Base-by-base conservation (phyloP, 2,329 filamentous ascomycete species). In the Apiospora saccharicola region DNA sequence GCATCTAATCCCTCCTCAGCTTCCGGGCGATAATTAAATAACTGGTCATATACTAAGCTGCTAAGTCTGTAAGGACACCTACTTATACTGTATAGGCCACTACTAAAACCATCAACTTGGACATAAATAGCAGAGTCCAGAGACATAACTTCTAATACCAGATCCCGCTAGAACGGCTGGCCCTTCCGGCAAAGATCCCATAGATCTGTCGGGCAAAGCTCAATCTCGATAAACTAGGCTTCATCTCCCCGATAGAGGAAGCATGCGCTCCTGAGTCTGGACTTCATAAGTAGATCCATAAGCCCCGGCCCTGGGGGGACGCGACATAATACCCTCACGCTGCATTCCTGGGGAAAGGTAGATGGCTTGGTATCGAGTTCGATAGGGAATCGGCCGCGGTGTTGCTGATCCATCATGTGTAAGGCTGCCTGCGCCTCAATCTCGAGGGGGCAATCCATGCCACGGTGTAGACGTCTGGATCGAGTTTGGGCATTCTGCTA, bases 371-470 rank as follows among this genome's bases (percentile, higher is more conserved):
- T 51, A 26, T 24, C n/a, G 49, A 51, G 49, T 51, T 51, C 8
- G 10, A 51, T 57, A 0, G 77, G 71, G 72, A 84, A 85, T 1
- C 71, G 70, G 5, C 82, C 82, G 0, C n/a, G 0, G 47, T 84
- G 81, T 26, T 57, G 51, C 0, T 80, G 71, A 19, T 84, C 81
- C 24, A 84, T 72, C 76, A 84, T 76, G 43, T 76, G 73, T 26
- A 79, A 69, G 13, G 83, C 83, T 43, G 81, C 81, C 47, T 68
- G 74, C 7, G 80, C 81, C 73, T 85, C 81, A 10, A 84, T 82
- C 30, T 80, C 76, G 0, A 83, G 77, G 0, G 82, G 0, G 82
- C 80, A 37, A 85, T 79, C 82, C 81, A 84, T 71, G 76, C 80
- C 0, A 84, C 76, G 0, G 77, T 79, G 43, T 84, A 84, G 6